Conservation (phyloP, 257 asterid species). For the Solanum arcanum region DNA sequence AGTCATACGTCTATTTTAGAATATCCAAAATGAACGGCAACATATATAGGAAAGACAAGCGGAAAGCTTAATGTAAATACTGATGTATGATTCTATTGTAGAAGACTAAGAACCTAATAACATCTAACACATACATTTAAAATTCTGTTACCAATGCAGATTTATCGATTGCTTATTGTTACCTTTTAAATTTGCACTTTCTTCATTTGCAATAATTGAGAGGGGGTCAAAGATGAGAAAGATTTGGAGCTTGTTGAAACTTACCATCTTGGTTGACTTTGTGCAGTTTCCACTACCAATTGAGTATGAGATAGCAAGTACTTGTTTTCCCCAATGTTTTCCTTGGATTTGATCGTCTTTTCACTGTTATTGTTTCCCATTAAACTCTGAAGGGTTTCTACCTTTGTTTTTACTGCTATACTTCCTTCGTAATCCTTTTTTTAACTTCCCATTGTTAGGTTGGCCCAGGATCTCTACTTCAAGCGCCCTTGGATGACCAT, state of each 20-base stretch:
- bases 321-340: not conserved
- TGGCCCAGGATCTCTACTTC: conserved; percentile 90
- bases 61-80: not conserved
- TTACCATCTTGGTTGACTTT: not conserved
- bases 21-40: not conserved
- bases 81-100: not conserved
- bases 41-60: not conserved
- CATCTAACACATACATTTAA: not conserved
- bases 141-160: not conserved
- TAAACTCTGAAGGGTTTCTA: not conserved
- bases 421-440: conserved; percentile 6
- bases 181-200: not conserved
- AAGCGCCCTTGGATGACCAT: conserved; percentile 87
- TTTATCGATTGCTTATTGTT: not conserved
- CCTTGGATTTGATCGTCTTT: not conserved
- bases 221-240: not conserved
- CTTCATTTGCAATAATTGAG: not conserved
- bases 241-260: not conserved
- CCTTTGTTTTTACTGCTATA: not conserved
- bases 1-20: not conserved
- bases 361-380: conserved; percentile 5
- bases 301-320: not conserved
- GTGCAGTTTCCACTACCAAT: not conserved
- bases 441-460: conserved; percentile 34
- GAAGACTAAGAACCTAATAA: not conserved